Evolutionary conservation across 139 green algal species (phyloP).

Genomic region (Astrephomene gubernaculifera): DNA sequence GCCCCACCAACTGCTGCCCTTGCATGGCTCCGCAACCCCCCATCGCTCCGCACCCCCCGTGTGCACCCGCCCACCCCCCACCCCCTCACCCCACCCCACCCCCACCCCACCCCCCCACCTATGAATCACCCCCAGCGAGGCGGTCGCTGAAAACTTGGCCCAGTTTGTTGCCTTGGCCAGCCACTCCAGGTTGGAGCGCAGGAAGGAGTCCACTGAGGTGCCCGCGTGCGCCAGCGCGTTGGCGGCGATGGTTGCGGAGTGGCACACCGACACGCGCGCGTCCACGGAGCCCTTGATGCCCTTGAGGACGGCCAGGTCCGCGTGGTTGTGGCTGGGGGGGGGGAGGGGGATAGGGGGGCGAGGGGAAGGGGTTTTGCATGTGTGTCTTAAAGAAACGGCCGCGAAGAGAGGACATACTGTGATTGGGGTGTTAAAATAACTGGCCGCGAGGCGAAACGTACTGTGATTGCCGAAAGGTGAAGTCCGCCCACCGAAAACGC

Average conservation of each 20-base stretch:
- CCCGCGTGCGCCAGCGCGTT: constrained; percentile 97
- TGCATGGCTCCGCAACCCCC: too few species aligned
- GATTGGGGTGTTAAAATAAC: too few species aligned
- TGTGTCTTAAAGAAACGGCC: too few species aligned
- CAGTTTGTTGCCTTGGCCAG: constrained; percentile 97
- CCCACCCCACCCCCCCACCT: constrained; percentile 36
- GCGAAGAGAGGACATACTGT: too few species aligned
- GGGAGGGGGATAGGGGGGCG: neutral
- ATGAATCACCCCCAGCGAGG: constrained; percentile 97
- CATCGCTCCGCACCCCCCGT: too few species aligned
- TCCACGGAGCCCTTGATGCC: constrained; percentile 93
- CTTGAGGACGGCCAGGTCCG: constrained; percentile 91
- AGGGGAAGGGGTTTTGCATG: neutral
- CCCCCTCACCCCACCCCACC: neutral
- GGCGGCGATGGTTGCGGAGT: constrained; percentile 92
- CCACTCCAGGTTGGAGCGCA: constrained; percentile 98
- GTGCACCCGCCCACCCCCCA: neutral
- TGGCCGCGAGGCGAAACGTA: too few species aligned
- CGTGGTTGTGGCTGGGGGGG: constrained; percentile 71
- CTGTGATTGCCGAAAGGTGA: too few species aligned
- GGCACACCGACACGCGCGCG: constrained; percentile 83
- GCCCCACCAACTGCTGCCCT: too few species aligned
- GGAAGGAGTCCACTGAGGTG: constrained; percentile 96
- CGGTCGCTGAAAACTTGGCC: constrained; percentile 98
- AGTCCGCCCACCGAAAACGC: too few species aligned